Percentiles rank a stretch among this genome's conserved stretches.
phyloP scores from a whole-genome alignment of 805 yeast species.

The Pichia phayaonensis region DNA sequence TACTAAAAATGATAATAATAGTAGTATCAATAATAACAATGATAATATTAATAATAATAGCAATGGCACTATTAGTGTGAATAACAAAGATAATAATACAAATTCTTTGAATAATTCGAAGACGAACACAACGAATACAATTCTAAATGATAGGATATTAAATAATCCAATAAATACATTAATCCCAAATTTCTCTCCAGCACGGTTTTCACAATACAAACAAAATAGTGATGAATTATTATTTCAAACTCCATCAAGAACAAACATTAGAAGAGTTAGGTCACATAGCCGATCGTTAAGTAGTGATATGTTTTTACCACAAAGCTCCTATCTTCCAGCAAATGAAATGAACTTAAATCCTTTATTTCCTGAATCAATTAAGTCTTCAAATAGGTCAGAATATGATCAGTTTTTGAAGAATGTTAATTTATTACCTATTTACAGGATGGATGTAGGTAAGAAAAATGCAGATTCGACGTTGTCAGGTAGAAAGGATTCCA shows the following conservation, averaged over 20 bases:
- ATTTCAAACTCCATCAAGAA: neutral
- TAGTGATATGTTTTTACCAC: neutral
- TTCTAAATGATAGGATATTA: neutral
- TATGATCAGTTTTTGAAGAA: slow-evolving; percentile 6
- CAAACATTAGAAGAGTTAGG: neutral
- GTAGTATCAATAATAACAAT: neutral
- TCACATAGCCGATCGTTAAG: slow-evolving; percentile 1
- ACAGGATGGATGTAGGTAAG: slow-evolving; percentile 6
- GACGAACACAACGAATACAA: neutral
- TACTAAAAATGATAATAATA: neutral
- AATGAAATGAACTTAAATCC: neutral
- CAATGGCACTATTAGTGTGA: neutral
- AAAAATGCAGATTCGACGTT: neutral
- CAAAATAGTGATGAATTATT: neutral
- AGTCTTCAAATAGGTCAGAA: neutral
- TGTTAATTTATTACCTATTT: slow-evolving; percentile 9
- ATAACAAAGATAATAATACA: neutral
- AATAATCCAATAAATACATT: neutral
- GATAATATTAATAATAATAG: neutral
- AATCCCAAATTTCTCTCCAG: neutral
- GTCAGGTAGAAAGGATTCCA: neutral
- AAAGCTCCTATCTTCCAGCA: neutral
- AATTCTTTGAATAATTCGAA: neutral
- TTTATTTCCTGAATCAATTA: neutral
- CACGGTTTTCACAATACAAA: neutral